Base-by-base conservation (phyloP, 768 basidiomycete species). In the Naganishia antarctica region DNA sequence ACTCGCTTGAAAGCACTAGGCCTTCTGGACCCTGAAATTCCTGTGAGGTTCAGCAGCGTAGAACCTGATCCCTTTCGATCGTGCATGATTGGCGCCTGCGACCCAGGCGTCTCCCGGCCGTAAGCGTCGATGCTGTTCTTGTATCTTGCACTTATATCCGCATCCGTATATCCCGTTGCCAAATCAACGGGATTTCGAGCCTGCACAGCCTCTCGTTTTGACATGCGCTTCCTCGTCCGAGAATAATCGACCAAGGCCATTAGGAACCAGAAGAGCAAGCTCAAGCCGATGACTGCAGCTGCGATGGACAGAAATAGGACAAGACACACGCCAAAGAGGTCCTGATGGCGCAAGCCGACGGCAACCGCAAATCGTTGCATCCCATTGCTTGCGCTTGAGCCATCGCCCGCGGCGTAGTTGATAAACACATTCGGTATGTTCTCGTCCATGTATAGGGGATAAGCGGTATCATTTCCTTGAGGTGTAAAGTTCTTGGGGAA, bases 351-450 rank as follows among this genome's bases (percentile, higher is more conserved):
- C 4, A 98, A 73, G 31, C 94, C 96, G 44, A 94, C 79, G 13
- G 89, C 83, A 72, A 86, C 87, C 0, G 92, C 89, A 74, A 93
- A 93, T 1, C 88, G 86, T 16, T 84, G 80, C 47, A 99, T 85
- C 2, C 94, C 94, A 8, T 70, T 68, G 9, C 80, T 70, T 82
- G 7, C 82, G 79, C 69, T 85, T 79, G 70, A 9, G 1, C 50
- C 50, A n/a, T 28, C 4, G n/a, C n/a, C n/a, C 34, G 34, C 53
- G 87, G 87, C 63, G 89, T 83, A 64, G 82, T 83, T 73, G 80
- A 88, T 89, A 47, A 94, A 80, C 31, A 82, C 79, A 72, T 96
- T 96, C 21, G 87, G 83, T 16, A 84, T 80, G 25, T 80, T 76
- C 0, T 83, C 68, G 72, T 94, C 80, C 68, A 97, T 82, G 78